Conservation (phyloP, 2,329 filamentous ascomycete genomes). For the Alternaria brassicae region DNA sequence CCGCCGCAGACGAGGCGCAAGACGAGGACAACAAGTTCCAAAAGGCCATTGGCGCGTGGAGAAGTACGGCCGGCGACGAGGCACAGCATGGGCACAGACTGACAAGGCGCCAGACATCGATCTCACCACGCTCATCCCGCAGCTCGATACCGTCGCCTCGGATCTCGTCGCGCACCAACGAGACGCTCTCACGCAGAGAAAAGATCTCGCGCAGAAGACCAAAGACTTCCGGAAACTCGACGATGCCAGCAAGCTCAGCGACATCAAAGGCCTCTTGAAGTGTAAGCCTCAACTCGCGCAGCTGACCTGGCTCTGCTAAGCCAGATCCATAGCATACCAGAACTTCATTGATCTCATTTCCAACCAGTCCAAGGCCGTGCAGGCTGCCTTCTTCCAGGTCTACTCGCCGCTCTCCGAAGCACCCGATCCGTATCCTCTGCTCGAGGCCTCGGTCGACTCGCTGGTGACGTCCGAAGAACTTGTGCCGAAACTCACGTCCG, state of each 20-base stretch:
- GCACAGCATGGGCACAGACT: slow-evolving; percentile 7
- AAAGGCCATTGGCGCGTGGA: slow-evolving; percentile 93
- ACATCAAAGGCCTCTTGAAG: slow-evolving; percentile 90
- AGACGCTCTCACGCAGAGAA: slow-evolving; percentile 93
- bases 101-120: slow-evolving; percentile 72
- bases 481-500: slow-evolving; percentile 83
- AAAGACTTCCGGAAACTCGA: slow-evolving; percentile 97
- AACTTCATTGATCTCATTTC: slow-evolving; percentile 96
- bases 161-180: slow-evolving; percentile 93
- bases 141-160: slow-evolving; percentile 89
- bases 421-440: slow-evolving; percentile 92
- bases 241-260: slow-evolving; percentile 81
- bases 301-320: slow-evolving; percentile 22
- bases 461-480: slow-evolving; percentile 92
- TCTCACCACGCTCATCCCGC: slow-evolving; percentile 80
- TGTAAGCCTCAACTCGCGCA: slow-evolving; percentile 56
- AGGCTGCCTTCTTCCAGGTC: slow-evolving; percentile 88
- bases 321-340: slow-evolving; percentile 77
- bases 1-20: slow-evolving; percentile 15
- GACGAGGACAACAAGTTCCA: slow-evolving; percentile 89
- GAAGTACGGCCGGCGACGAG: slow-evolving; percentile 66
- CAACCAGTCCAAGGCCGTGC: slow-evolving; percentile 93
- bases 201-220: slow-evolving; percentile 98
- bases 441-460: slow-evolving; percentile 95
- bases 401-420: slow-evolving; percentile 95